Percentiles rank a stretch among this genome's conserved stretches.
phyloP scores from a whole-genome alignment of 148 eudicot genomes.

The Vaccinium corymbosum region DNA sequence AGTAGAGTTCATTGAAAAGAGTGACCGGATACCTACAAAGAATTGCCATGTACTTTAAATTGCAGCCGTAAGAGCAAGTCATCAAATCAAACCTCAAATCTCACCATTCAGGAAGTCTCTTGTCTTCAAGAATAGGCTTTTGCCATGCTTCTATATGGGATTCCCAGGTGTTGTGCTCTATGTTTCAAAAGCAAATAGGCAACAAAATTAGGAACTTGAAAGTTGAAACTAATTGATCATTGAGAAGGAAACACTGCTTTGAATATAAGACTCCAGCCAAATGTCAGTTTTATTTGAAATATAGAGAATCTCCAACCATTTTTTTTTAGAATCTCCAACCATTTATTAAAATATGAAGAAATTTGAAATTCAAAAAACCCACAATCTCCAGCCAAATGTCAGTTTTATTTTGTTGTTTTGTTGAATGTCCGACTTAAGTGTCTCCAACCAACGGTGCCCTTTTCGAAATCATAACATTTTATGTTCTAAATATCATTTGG shows the following conservation, averaged over 20 bases:
- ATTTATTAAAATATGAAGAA: neutral
- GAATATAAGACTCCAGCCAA: neutral
- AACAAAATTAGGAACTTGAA: neutral
- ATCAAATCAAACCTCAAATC: conserved; percentile 7
- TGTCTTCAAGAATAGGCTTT: conserved; percentile 71
- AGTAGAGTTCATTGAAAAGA: conserved; percentile 29
- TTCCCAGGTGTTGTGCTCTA: conserved; percentile 51
- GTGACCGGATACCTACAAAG: conserved; percentile 20
- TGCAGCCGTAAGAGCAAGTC: neutral
- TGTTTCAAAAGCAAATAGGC: neutral
- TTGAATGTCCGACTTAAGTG: neutral
- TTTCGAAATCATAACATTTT: neutral
- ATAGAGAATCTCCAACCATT: conserved; percentile 1
- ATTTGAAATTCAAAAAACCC: neutral
- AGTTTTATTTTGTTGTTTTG: neutral
- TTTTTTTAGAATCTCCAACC: neutral
- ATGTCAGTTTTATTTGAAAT: too few species aligned
- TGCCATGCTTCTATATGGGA: conserved; percentile 96
- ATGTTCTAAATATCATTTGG: neutral
- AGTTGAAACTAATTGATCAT: neutral
- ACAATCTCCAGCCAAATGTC: neutral
- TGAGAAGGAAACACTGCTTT: neutral
- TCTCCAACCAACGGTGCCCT: neutral
- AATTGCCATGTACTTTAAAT: neutral
- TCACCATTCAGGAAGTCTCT: conserved; percentile 86